Evolutionary conservation across 495 filamentous ascomycete species (phyloP), one percentile per base, ranked within the genome.

Genomic region (Podospora comata): DNA sequence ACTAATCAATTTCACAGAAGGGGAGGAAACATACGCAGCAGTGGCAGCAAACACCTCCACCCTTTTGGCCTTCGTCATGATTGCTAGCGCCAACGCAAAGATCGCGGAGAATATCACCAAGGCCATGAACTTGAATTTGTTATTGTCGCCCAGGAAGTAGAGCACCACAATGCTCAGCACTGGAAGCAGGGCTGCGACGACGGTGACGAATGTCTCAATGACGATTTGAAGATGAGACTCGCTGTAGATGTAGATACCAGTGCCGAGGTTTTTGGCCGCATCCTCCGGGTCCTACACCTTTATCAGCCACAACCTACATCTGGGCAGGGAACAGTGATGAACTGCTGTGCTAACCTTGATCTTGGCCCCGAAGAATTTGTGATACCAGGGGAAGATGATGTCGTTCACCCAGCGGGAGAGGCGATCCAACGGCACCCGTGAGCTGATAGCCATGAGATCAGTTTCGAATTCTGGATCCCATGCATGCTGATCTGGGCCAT

Each of bases 11-110:
- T 23, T 23, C 23, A 23, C 23, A 23, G 18, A 23, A 58, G 4
- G 4, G 55, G n/a, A 58, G 18, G 23, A 18, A 26, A 19, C 55
- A 58, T 58, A 58, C 55, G 23, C 55, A 19, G 55, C 55, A 20
- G 55, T 58, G 18, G 55, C 55, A 58, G 23, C 23, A 58, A 58
- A 58, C 55, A 58, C 55, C 55, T 58, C 55, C 2, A 58, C 18
- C 55, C 55, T 58, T 11, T 18, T 58, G 5, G 55, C 55, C 55
- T 58, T 58, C 5, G 55, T 58, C 55, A 58, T 58, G 55, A 26
- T 58, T 13, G 55, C 55, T 18, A 58, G 55, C 3, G 55, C 55
- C 20, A 58, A 4, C 19, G 55, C 55, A 11, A 58, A 58, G n/a
- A 26, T n/a, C 3, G 55, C 23, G 0, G 55, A 58, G 55, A 58